phyloP scores from a whole-genome alignment of 805 yeast species.

The Hanseniaspora valbyensis region DNA sequence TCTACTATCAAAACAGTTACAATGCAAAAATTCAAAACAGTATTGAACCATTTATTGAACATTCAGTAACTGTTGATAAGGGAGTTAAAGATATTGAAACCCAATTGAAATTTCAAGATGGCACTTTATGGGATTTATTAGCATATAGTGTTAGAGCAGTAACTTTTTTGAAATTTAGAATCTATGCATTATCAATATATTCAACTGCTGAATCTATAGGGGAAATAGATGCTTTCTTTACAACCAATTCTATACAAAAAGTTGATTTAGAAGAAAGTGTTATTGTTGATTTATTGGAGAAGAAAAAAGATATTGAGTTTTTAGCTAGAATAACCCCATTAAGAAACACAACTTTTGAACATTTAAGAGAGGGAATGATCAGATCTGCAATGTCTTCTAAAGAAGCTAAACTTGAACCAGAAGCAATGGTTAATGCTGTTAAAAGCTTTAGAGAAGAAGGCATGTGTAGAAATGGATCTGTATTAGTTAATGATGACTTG shows the following conservation, averaged over 20 bases:
- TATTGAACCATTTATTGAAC: conserved; percentile 8
- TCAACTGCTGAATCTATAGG: conserved; percentile 49
- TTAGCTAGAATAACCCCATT: conserved; percentile 72
- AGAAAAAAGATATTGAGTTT: conserved; percentile 42
- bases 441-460: conserved; percentile 46
- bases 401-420: conserved; percentile 41
- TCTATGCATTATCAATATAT: conserved; percentile 79
- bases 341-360: conserved; percentile 83
- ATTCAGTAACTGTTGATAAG: conserved; percentile 38
- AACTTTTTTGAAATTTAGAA: conserved; percentile 70
- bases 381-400: conserved; percentile 66
- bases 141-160: conserved; percentile 80
- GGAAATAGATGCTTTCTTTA: conserved; percentile 32
- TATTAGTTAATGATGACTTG: conserved; percentile 62
- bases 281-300: conserved; percentile 44
- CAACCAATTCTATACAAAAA: conserved; percentile 31
- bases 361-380: conserved; percentile 78
- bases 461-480: conserved; percentile 56
- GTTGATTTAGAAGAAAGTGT: conserved; percentile 36
- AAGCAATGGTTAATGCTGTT: conserved; percentile 48
- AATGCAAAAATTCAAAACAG: conserved; percentile 4
- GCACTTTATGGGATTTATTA: conserved; percentile 41
- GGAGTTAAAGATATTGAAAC: conserved; percentile 42
- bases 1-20: background rate
- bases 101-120: conserved; percentile 22